Base-by-base conservation (phyloP, 2,329 filamentous ascomycete species). In the Verruconis gallopava region DNA sequence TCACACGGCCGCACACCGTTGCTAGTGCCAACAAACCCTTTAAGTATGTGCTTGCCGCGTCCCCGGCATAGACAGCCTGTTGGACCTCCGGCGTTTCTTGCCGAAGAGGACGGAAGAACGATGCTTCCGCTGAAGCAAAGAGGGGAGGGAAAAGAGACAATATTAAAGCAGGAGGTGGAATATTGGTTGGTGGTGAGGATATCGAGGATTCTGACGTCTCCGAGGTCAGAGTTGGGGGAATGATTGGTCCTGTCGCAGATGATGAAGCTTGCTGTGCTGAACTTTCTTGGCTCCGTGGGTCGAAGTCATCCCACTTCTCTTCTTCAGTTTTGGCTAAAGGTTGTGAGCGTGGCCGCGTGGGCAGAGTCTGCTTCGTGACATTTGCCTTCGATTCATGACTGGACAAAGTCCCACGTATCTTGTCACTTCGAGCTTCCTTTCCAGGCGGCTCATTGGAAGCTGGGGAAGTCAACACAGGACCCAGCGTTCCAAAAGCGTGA, bases 161-260 rank as follows among this genome's bases (percentile, higher is more conserved):
- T 12, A 96, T 67, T 15, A 93, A 71, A 1, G 84, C 84, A 1
- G 89, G 89, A 3, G 89, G 89, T 6, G 89, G 89, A 5, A 95
- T 77, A 54, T 94, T 95, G 14, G 78, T 85, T 4, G 86, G 86
- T 4, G 85, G 81, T 18, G 56, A 21, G 49, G 52, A 12, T 55
- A 50, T 38, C 49, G 41, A 21, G 51, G 38, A 25, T 9, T 59
- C 53, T 15, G 36, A 11, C 42, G 38, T 32, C 13, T 21, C 15
- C 19, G 42, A 35, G 36, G 22, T 19, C 19, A 34, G 33, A 13
- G 42, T 18, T 37, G 15, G 22, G 9, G 42, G 33, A 21, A 35
- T 19, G 20, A 13, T 41, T 13, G 30, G 11, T 5, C 19, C 12
- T 19, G 43, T 18, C 6, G 20, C 17, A 20, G 37, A 9, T 32